Evolutionary conservation across 805 yeast genomes (phyloP).

Genomic region (Zygosaccharomyces rouxii): DNA sequence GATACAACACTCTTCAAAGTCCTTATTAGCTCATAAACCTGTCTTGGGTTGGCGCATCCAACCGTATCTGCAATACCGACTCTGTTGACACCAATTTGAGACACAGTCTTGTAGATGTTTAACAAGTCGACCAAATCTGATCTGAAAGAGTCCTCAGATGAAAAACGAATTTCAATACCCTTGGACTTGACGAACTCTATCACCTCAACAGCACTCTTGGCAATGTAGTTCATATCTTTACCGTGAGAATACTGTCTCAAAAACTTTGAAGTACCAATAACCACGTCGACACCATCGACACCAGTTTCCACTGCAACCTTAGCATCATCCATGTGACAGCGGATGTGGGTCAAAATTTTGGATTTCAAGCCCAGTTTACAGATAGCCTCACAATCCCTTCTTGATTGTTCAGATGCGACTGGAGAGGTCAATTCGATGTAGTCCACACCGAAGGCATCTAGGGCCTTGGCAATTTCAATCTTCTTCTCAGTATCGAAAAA

Average conservation of each 20-base stretch:
- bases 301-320: constrained; percentile 96
- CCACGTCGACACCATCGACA: constrained; percentile 98
- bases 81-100: constrained; percentile 95
- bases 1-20: constrained; percentile 90
- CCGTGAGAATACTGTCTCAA: constrained; percentile 94
- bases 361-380: constrained; percentile 96
- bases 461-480: constrained; percentile 93
- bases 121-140: constrained; percentile 91
- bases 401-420: constrained; percentile 92
- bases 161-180: constrained; percentile 94
- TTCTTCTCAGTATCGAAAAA: constrained; percentile 92
- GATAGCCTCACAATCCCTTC: constrained; percentile 93
- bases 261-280: constrained; percentile 94
- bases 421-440: constrained; percentile 97
- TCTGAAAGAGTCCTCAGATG: constrained; percentile 96
- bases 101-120: constrained; percentile 94
- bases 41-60: constrained; percentile 98
- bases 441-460: constrained; percentile 97
- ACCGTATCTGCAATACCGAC: constrained; percentile 99
- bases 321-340: constrained; percentile 99
- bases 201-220: constrained; percentile 93
- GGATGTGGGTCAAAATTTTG: constrained; percentile 90
- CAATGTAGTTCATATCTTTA: constrained; percentile 96
- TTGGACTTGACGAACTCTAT: constrained; percentile 95
- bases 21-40: constrained; percentile 92